phyloP scores from a whole-genome alignment of 441 rosid genomes.

The Populus hybrid region DNA sequence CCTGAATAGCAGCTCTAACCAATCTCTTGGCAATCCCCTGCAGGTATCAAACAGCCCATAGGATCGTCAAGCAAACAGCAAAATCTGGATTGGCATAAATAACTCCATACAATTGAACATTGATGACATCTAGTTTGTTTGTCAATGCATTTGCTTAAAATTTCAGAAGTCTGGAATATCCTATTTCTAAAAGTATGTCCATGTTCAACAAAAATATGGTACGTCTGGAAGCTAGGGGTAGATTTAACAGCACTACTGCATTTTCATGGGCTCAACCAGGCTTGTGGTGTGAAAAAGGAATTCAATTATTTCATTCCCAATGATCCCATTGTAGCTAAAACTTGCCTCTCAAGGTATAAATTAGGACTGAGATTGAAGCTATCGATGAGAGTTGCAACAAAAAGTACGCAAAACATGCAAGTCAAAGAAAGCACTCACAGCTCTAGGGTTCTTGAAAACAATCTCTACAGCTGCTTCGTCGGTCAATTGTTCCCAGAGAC shows the following conservation, averaged over 20 bases:
- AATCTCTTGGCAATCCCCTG: constrained; percentile 80
- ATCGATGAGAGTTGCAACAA: not conserved
- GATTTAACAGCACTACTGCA: not conserved
- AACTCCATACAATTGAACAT: not conserved
- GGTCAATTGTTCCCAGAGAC: constrained; percentile 44
- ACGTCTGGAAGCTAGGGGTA: not conserved
- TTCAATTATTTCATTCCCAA: not conserved
- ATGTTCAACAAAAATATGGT: not conserved
- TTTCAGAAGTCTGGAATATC: not conserved
- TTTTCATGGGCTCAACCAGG: not conserved
- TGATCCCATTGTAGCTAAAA: not conserved
- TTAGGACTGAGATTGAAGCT: not conserved
- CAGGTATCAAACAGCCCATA: not conserved
- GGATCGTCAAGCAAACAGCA: not conserved
- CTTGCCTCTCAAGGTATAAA: not conserved
- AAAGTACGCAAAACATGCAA: not conserved
- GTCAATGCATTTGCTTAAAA: not conserved
- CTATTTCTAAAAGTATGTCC: not conserved
- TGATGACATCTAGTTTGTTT: not conserved
- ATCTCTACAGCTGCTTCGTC: constrained; percentile 39
- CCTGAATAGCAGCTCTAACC: constrained; percentile 68
- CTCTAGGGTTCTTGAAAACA: constrained; percentile 35
- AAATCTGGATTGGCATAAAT: not conserved
- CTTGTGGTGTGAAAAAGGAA: not conserved
- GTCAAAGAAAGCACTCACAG: constrained; percentile 23